These are phyloP conservation scores for Vaccinium vitisidaea DNA, from an alignment of 148 eudicot species.

Conservation along the genomic window DNA sequence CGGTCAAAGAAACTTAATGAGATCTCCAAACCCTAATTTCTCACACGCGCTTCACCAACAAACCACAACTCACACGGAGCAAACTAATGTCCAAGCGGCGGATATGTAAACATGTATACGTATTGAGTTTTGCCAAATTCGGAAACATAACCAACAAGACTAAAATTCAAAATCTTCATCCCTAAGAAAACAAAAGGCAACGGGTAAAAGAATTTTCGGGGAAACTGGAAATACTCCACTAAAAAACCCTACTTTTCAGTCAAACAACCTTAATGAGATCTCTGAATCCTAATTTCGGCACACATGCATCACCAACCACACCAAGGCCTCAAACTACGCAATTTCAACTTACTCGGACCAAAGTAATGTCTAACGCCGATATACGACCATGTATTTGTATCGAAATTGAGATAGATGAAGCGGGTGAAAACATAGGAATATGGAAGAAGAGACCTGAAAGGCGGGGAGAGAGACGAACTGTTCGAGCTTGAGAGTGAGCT, in stretches of 20 bases:
- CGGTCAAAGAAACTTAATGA: not conserved
- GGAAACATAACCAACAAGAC: not conserved
- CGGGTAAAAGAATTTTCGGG: not conserved
- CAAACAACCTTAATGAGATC: slow-evolving; percentile 5
- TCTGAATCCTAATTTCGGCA: not conserved
- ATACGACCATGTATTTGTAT: not conserved
- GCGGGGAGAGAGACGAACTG: slow-evolving; percentile 75
- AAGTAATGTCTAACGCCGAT: not conserved
- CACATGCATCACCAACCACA: not conserved
- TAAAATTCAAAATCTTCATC: not conserved
- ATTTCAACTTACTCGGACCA: not conserved
- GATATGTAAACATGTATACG: not conserved
- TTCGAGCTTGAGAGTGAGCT: slow-evolving; percentile 80
- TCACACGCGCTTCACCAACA: not conserved
- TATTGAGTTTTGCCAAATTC: not conserved
- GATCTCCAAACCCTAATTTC: slow-evolving; percentile 7
- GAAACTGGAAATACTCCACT: not conserved
- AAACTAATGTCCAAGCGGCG: not conserved
- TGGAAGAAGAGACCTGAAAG: slow-evolving; percentile 50
- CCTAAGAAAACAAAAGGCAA: not conserved
- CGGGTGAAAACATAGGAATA: not conserved
- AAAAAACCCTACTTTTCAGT: not conserved
- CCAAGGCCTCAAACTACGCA: not conserved
- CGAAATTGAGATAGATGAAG: not conserved
- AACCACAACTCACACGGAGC: not conserved